These are phyloP conservation scores for Mucor saturninus DNA, from an alignment of 371 early-diverging fungal species.

Conservation along the genomic window DNA sequence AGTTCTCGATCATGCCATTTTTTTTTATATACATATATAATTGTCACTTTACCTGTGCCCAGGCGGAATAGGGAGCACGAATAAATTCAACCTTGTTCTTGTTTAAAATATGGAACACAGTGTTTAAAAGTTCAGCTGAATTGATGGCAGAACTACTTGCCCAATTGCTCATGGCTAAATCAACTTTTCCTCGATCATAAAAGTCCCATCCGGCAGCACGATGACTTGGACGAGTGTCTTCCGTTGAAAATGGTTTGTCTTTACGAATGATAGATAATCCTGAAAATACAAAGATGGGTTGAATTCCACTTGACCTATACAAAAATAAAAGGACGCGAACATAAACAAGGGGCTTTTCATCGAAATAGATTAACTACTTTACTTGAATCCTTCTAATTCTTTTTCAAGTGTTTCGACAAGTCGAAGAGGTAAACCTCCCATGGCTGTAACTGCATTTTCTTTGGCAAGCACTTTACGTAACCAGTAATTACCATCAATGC, in stretches of 20 bases:
- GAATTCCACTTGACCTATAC: constrained; percentile 59
- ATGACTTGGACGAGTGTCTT: constrained; percentile 66
- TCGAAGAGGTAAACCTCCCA: constrained; percentile 74
- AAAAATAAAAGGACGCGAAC: neutral
- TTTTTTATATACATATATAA: neutral
- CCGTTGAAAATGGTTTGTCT: constrained; percentile 70
- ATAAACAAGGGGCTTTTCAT: neutral
- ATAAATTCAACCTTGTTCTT: constrained; percentile 72
- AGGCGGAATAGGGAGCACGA: constrained; percentile 83
- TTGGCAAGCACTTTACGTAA: constrained; percentile 66
- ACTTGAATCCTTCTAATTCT: constrained; percentile 71
- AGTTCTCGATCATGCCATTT: neutral
- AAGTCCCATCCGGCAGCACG: constrained; percentile 77
- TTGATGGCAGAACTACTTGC: constrained; percentile 55
- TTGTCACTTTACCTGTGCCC: constrained; percentile 68
- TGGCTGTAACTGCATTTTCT: constrained; percentile 66
- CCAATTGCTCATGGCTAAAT: constrained; percentile 68
- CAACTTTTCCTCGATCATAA: constrained; percentile 67
- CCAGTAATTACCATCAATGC: constrained; percentile 84
- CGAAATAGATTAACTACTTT: constrained; percentile 9
- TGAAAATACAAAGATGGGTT: constrained; percentile 81
- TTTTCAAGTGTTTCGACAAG: constrained; percentile 65
- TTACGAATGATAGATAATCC: constrained; percentile 76
- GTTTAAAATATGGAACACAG: constrained; percentile 73
- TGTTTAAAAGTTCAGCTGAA: constrained; percentile 69